Evolutionary conservation across 225 moss, liverwort and hornwort genomes (phyloP).

Genomic region (Sphagnum contortum): DNA sequence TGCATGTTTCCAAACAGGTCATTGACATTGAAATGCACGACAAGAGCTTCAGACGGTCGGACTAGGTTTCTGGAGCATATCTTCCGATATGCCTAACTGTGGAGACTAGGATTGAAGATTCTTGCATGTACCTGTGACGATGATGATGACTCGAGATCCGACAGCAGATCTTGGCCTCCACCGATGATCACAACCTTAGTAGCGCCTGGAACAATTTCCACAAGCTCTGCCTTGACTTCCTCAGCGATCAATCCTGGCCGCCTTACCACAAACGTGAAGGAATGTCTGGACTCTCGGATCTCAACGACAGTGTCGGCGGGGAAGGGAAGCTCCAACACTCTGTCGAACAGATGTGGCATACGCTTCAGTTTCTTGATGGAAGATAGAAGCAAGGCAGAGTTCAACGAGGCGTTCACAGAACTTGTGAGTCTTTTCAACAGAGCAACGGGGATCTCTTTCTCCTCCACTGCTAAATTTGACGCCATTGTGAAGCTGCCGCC

Average conservation of each 20-base stretch:
- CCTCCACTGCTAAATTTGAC: no score
- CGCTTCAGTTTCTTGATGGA: constrained; percentile 42
- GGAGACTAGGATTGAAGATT: no score
- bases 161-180: constrained; percentile 2
- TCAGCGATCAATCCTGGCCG: constrained; percentile 18
- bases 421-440: no score
- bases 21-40: no score
- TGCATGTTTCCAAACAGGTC: no score
- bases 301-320: constrained; percentile 33
- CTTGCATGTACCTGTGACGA: no score
- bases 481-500: no score
- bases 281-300: constrained; percentile 24
- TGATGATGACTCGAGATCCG: not conserved
- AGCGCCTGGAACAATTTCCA: constrained; percentile 59
- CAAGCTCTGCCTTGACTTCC: constrained; percentile 40
- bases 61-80: no score
- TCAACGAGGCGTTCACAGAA: no score
- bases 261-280: constrained; percentile 22
- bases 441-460: no score
- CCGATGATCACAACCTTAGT: constrained; percentile 51
- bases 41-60: no score
- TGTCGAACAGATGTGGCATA: constrained; percentile 54
- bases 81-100: not conserved
- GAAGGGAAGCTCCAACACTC: constrained; percentile 44
- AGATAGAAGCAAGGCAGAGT: not conserved